These are phyloP conservation scores for Leptodermis oblonga DNA, from an alignment of 257 asterid species.

Conservation along the genomic window DNA sequence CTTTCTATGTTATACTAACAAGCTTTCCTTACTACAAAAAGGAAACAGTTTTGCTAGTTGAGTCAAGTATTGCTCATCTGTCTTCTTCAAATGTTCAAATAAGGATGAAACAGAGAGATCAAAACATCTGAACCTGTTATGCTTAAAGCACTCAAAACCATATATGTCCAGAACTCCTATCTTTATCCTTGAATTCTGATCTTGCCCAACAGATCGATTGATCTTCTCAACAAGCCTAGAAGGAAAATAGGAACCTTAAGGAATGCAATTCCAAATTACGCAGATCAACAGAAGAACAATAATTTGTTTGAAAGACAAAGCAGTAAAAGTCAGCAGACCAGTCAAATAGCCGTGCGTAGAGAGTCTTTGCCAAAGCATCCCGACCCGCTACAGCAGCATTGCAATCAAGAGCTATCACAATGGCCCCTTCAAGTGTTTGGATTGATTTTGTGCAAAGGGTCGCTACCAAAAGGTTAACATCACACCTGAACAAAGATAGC, in stretches of 20 bases:
- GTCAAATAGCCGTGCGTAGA: constrained; percentile 92
- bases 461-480: constrained; percentile 66
- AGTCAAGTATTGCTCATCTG: neutral
- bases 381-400: constrained; percentile 92
- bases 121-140: constrained; percentile 59
- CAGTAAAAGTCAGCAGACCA: constrained; percentile 51
- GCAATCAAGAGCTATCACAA: constrained; percentile 85
- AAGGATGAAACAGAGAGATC: constrained; percentile 3
- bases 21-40: neutral
- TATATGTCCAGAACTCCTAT: constrained; percentile 96
- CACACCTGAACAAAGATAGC: constrained; percentile 58
- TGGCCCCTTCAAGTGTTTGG: constrained; percentile 87
- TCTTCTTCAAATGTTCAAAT: neutral
- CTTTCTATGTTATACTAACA: neutral
- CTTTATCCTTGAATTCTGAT: constrained; percentile 72
- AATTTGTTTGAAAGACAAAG: constrained; percentile 11
- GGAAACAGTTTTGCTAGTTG: neutral
- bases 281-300: constrained; percentile 17
- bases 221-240: constrained; percentile 97
- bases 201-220: constrained; percentile 97
- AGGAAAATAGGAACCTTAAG: constrained; percentile 14
- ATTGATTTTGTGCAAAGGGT: constrained; percentile 88
- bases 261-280: constrained; percentile 14
- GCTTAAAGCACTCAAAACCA: constrained; percentile 96
- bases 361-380: constrained; percentile 94